Evolutionary conservation across 2,329 filamentous ascomycete genomes (phyloP).

Genomic region (Calonectria henricotiae): DNA sequence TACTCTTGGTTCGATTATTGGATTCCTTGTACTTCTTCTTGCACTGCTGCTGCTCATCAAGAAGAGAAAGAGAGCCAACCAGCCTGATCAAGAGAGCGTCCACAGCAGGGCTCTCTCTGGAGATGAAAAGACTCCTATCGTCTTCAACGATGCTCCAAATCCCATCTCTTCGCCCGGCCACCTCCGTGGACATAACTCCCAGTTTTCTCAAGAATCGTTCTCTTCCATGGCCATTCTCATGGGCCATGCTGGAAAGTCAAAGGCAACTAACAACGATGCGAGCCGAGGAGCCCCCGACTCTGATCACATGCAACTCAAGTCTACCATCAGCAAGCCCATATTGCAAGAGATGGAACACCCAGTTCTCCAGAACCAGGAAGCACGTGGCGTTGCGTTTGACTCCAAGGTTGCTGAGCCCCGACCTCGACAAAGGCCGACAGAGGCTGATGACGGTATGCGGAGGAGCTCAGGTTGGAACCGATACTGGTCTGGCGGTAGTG

Average conservation of each 20-base stretch:
- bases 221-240: conserved; percentile 78
- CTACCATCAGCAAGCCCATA: conserved; percentile 75
- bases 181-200: conserved; percentile 69
- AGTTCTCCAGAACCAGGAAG: conserved; percentile 59
- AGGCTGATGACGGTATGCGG: conserved; percentile 64
- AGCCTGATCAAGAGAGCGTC: conserved; percentile 64
- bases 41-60: conserved; percentile 76
- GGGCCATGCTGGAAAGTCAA: conserved; percentile 72
- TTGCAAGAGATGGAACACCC: conserved; percentile 62
- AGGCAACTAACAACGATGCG: conserved; percentile 70
- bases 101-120: conserved; percentile 62
- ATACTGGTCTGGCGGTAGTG: conserved; percentile 83
- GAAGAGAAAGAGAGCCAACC: conserved; percentile 65
- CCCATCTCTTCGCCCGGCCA: conserved; percentile 56
- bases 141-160: conserved; percentile 64
- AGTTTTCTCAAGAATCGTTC: conserved; percentile 72
- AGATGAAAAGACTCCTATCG: conserved; percentile 74
- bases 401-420: conserved; percentile 57
- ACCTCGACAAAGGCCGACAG: conserved; percentile 55
- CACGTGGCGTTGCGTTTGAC: conserved; percentile 62
- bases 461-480: conserved; percentile 83
- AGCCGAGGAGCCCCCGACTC: conserved; percentile 67
- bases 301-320: conserved; percentile 76
- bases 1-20: conserved; percentile 86
- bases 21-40: conserved; percentile 79